Base-by-base conservation (phyloP, 2,329 filamentous ascomycete species). In the Atkinsonella hypoxylon region DNA sequence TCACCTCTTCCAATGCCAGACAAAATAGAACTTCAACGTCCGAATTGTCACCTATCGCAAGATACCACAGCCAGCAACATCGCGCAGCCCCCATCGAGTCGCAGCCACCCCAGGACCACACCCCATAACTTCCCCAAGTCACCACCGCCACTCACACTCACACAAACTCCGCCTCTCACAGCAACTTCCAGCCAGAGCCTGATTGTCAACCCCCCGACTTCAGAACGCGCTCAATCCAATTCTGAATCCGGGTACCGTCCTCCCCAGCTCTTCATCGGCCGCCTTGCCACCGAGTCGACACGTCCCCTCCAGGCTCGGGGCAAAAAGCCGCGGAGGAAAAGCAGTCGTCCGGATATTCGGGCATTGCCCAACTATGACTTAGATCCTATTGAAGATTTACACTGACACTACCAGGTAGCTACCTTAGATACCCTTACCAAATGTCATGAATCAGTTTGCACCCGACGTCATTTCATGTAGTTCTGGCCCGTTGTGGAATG, bases 341-440 rank as follows among this genome's bases (percentile, higher is more conserved):
- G 51, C n/a, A 55, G 54, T 31, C 58, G 65, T 45, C 64, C 63
- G 17, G 61, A 67, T 49, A 63, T 67, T 50, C 59, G 65, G 47
- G 50, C 60, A 17, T 56, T 67, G 55, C 64, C 65, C 13, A 55
- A 63, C 51, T 59, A 64, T 48, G 54, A 63, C 13, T 61, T 55
- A 17, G 65, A 67, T 51, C 64, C 64, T 43, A 67, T 67, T 13
- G 13, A 17, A 4, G 15, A n/a, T 10, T 5, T 26, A 26, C 26
- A 26, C 8, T 26, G 26, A 26, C 9, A 9, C 42, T 18, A 4
- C 18, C 36, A 36, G 39, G n/a, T 30, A 20, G 41, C 13, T 44
- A 20, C 41, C 22, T 13, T 31, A 9, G 22, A 26, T 26, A 26
- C 26, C 26, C 26, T 26, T 26, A 8, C 26, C 26, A 26, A 26